These are phyloP conservation scores for Malus hybrid DNA, from an alignment of 331 rosid genomes.

Conservation along the genomic window DNA sequence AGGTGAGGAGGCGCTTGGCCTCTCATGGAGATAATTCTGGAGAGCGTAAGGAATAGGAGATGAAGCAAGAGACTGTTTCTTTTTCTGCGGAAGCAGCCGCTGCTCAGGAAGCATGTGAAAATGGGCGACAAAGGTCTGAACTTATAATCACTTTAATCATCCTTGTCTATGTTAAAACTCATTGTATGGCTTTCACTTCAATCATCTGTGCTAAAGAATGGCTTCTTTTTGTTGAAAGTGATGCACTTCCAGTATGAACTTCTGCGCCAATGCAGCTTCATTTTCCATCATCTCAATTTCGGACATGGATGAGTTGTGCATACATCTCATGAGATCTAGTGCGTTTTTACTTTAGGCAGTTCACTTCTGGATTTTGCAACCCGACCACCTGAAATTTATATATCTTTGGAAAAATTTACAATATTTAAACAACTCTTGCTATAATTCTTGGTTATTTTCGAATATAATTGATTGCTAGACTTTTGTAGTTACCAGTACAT, in stretches of 20 bases:
- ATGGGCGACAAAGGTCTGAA: constrained; percentile 76
- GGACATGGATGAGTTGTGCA: background rate
- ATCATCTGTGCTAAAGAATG: constrained; percentile 5
- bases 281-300: background rate
- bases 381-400: background rate
- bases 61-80: constrained; percentile 38
- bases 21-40: constrained; percentile 30
- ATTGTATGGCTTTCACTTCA: background rate
- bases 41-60: constrained; percentile 29
- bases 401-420: background rate
- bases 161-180: background rate
- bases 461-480: background rate
- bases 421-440: background rate
- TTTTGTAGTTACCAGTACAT: background rate
- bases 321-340: background rate
- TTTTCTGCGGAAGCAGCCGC: constrained; percentile 35
- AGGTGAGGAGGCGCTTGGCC: constrained; percentile 46
- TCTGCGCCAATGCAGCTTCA: background rate
- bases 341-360: background rate
- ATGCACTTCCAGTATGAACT: constrained; percentile 37
- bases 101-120: constrained; percentile 84
- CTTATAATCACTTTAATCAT: constrained; percentile 17
- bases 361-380: background rate
- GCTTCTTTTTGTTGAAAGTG: constrained; percentile 17
- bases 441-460: background rate